Conservation (phyloP, 1,284 basidiomycete species). For the Athelia sp. region DNA sequence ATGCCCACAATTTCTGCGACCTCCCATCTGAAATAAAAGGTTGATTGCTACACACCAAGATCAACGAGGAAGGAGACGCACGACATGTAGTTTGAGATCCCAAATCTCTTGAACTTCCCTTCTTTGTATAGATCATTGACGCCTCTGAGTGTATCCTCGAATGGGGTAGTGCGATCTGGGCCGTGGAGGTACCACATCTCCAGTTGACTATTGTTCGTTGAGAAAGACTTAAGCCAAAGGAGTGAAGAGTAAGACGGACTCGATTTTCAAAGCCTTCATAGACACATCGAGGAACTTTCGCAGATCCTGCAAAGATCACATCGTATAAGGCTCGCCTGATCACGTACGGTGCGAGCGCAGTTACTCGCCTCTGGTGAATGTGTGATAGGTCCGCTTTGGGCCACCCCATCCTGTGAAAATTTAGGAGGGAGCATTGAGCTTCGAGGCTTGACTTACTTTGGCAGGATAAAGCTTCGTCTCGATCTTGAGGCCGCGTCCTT, state of each 20-base stretch:
- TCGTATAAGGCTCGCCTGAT: too few species aligned
- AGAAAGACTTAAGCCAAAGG: background rate
- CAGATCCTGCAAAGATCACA: conserved; percentile 23
- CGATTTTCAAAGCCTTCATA: conserved; percentile 39
- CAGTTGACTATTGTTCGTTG: conserved; percentile 15
- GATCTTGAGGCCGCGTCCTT: conserved; percentile 29
- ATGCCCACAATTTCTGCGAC: conserved; percentile 62
- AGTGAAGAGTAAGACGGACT: conserved; percentile 26
- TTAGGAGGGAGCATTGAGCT: background rate
- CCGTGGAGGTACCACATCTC: conserved; percentile 38
- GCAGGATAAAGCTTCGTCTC: conserved; percentile 40
- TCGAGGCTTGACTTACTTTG: conserved; percentile 6
- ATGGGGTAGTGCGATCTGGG: conserved; percentile 34
- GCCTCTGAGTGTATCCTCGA: conserved; percentile 34
- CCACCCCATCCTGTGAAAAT: background rate
- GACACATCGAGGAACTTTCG: conserved; percentile 40
- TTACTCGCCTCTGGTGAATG: background rate
- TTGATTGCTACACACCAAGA: conserved; percentile 11
- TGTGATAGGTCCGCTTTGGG: background rate
- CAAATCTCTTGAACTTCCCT: conserved; percentile 23
- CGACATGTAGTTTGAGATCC: conserved; percentile 15
- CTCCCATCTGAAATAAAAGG: conserved; percentile 31
- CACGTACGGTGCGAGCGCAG: background rate
- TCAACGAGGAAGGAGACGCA: conserved; percentile 12
- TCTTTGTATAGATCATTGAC: conserved; percentile 36